These are phyloP conservation scores for Ailanthus altissimus DNA, from an alignment of 345 rosid genomes.

Conservation along the genomic window DNA sequence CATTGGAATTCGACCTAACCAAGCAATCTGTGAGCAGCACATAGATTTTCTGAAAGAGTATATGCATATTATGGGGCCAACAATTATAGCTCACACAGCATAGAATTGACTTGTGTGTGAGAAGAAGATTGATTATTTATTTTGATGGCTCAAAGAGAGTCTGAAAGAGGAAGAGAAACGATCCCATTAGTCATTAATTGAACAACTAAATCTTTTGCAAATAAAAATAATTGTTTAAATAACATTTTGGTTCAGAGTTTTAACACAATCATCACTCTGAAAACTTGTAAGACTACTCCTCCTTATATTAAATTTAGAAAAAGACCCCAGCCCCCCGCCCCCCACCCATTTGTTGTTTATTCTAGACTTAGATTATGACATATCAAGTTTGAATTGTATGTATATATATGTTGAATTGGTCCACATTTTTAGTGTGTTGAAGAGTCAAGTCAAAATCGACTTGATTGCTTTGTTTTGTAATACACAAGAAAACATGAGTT, in stretches of 20 bases:
- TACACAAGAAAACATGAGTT: background rate
- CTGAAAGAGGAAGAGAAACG: background rate
- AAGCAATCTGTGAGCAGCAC: constrained; percentile 18
- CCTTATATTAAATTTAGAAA: background rate
- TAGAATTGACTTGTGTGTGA: constrained; percentile 1
- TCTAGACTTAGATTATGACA: constrained; percentile 3
- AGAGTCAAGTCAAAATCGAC: constrained; percentile 3
- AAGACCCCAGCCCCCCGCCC: too few species aligned
- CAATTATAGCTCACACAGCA: background rate
- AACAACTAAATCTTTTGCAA: background rate
- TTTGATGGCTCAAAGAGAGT: background rate
- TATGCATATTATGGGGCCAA: background rate
- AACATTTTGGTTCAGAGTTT: background rate
- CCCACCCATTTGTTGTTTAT: background rate
- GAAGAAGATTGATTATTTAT: background rate
- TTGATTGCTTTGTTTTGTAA: background rate
- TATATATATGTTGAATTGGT: background rate
- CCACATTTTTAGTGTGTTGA: background rate
- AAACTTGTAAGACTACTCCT: constrained; percentile 24
- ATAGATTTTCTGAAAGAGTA: background rate
- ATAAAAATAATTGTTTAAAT: background rate
- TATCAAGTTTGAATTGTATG: background rate
- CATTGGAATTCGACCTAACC: constrained; percentile 32
- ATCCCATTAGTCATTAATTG: background rate
- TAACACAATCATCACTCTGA: constrained; percentile 16